These are phyloP conservation scores for Spiraea crenata DNA, from an alignment of 331 rosid species.

Conservation along the genomic window DNA sequence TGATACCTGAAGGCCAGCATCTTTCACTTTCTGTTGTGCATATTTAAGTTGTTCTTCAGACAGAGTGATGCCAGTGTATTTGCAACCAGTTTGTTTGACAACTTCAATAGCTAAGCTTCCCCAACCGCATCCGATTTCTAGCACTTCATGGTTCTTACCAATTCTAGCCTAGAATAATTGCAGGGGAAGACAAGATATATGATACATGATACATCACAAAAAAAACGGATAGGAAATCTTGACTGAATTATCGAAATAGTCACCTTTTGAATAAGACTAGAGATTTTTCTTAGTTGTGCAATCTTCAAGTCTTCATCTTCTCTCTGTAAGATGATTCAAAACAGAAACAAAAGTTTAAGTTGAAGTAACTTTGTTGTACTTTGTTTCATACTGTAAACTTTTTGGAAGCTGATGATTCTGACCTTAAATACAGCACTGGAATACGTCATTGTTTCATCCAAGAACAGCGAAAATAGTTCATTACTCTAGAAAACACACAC, in stretches of 20 bases:
- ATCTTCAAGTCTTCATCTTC: constrained; percentile 66
- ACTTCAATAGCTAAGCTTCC: constrained; percentile 90
- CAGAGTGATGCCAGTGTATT: constrained; percentile 81
- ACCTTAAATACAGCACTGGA: constrained; percentile 92
- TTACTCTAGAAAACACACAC: constrained; percentile 56
- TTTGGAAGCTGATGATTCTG: constrained; percentile 18
- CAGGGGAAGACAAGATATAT: not conserved
- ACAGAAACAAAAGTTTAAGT: constrained; percentile 1
- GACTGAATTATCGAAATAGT: constrained; percentile 8
- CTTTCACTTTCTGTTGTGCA: constrained; percentile 63
- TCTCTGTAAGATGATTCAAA: constrained; percentile 36
- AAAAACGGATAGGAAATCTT: not conserved
- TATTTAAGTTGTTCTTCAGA: constrained; percentile 76
- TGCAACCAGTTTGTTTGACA: constrained; percentile 74
- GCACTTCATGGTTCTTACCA: constrained; percentile 65
- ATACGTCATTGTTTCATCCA: constrained; percentile 92
- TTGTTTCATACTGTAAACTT: not conserved
- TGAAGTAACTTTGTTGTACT: not conserved
- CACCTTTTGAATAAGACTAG: constrained; percentile 69
- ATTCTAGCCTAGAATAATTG: constrained; percentile 55
- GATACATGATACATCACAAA: constrained; percentile 6
- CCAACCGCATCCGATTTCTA: constrained; percentile 93
- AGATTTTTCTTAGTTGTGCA: constrained; percentile 78
- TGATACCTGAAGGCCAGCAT: constrained; percentile 79
- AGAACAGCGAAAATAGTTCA: constrained; percentile 81